phyloP scores from a whole-genome alignment of 306 rosid genomes.

The Boehmeria nivea region DNA sequence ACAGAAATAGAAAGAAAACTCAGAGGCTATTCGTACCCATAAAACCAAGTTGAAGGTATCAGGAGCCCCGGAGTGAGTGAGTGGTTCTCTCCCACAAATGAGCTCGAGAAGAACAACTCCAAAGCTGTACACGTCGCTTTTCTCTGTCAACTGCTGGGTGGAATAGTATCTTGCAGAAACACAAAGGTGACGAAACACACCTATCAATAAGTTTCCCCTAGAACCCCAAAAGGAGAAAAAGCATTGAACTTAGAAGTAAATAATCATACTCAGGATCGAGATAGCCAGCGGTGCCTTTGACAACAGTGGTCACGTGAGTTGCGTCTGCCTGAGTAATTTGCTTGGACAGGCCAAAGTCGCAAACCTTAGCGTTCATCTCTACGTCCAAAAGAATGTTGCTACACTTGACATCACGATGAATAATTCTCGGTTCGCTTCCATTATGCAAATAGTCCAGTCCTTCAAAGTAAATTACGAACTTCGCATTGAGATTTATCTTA shows the following conservation, averaged over 20 bases:
- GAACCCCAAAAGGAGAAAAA: too few species aligned
- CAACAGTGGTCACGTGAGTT: slow-evolving; percentile 88
- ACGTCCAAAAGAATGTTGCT: slow-evolving; percentile 78
- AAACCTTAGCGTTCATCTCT: slow-evolving; percentile 87
- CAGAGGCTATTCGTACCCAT: slow-evolving; percentile 50
- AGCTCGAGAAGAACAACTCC: slow-evolving; percentile 93
- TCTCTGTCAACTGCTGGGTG: slow-evolving; percentile 84
- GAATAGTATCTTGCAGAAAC: slow-evolving; percentile 56
- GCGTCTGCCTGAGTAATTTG: slow-evolving; percentile 70
- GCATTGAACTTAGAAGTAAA: background rate
- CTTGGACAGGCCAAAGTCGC: slow-evolving; percentile 93
- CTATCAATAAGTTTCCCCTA: too few species aligned
- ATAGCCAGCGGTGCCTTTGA: slow-evolving; percentile 94
- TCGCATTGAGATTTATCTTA: slow-evolving; percentile 7
- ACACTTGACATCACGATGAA: slow-evolving; percentile 92
- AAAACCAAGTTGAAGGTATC: slow-evolving; percentile 90
- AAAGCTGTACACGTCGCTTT: slow-evolving; percentile 86
- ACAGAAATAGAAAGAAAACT: background rate
- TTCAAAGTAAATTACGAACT: slow-evolving; percentile 19
- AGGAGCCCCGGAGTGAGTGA: slow-evolving; percentile 76
- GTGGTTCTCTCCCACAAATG: slow-evolving; percentile 91
- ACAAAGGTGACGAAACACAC: too few species aligned
- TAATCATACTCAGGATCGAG: slow-evolving; percentile 87
- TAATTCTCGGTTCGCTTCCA: slow-evolving; percentile 85
- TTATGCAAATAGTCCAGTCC: slow-evolving; percentile 94